Conservation (phyloP, 208 protist species). For the Wallacemonas sp. region DNA sequence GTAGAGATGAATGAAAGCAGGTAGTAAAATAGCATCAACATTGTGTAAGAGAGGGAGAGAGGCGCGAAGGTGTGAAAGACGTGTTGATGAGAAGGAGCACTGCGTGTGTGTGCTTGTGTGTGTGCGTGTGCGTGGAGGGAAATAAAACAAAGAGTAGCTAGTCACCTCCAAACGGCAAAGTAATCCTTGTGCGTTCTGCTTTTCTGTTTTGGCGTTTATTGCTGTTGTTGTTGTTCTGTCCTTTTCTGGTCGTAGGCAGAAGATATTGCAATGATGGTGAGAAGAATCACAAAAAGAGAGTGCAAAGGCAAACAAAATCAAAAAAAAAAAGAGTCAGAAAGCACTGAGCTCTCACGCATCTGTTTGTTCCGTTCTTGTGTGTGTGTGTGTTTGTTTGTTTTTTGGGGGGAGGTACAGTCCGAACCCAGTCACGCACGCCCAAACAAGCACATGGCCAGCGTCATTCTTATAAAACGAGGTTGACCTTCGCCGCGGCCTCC, state of each 20-base stretch:
- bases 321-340: not conserved
- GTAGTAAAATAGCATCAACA: conserved; percentile 13
- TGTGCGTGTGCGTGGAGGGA: not conserved
- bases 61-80: conserved; percentile 20
- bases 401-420: too few relatives aligned
- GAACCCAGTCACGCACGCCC: too few relatives aligned
- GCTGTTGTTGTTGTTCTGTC: not conserved
- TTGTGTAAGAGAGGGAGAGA: not conserved
- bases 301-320: conserved; percentile 1
- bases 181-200: not conserved
- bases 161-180: too few relatives aligned
- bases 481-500: not conserved
- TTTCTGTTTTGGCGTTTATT: not conserved
- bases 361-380: too few relatives aligned
- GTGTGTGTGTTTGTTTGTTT: too few relatives aligned
- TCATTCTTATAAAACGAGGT: conserved; percentile 5
- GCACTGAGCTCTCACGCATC: too few relatives aligned
- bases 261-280: not conserved
- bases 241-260: not conserved
- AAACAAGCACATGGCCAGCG: too few relatives aligned
- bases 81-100: conserved; percentile 10
- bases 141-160: not conserved
- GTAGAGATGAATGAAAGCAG: not conserved
- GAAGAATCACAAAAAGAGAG: not conserved
- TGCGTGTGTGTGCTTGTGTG: not conserved